Percentiles rank a stretch among this genome's conserved stretches.
phyloP scores from a whole-genome alignment of 495 filamentous ascomycete genomes.

The Cladorrhinum samala region DNA sequence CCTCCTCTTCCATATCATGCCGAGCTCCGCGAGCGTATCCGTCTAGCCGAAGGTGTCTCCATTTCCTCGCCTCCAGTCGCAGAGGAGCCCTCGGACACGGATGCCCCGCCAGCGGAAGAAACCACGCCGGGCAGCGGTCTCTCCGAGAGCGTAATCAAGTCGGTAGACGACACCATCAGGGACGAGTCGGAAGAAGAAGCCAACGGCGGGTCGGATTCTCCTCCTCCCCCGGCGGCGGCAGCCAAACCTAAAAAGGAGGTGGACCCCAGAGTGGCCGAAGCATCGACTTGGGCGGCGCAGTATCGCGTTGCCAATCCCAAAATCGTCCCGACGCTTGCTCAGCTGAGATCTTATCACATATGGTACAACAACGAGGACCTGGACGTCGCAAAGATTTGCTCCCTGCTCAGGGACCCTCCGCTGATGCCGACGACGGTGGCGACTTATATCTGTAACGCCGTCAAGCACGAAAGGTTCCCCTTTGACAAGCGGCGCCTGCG shows the following conservation, averaged over 20 bases:
- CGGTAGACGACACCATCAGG: too few species aligned
- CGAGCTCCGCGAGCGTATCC: constrained; percentile 59
- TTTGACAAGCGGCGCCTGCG: constrained; percentile 30
- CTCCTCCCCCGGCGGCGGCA: too few species aligned
- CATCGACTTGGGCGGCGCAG: constrained; percentile 27
- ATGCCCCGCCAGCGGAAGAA: constrained; percentile 1
- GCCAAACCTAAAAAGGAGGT: not conserved
- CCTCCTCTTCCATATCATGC: constrained; percentile 65
- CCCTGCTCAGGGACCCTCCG: constrained; percentile 49
- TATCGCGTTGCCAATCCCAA: constrained; percentile 24
- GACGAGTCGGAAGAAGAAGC: too few species aligned
- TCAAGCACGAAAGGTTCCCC: constrained; percentile 36
- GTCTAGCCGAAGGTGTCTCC: constrained; percentile 33
- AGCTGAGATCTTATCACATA: constrained; percentile 56
- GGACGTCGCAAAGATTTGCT: constrained; percentile 38
- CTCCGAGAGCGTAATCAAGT: too few species aligned
- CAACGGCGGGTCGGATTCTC: too few species aligned
- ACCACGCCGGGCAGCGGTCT: too few species aligned
- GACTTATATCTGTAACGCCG: constrained; percentile 42
- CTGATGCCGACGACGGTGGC: constrained; percentile 44
- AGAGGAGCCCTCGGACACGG: constrained; percentile 23
- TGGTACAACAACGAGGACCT: constrained; percentile 50
- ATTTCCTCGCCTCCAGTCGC: constrained; percentile 9
- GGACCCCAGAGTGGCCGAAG: constrained; percentile 30
- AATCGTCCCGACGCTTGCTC: constrained; percentile 16